A percentile compares a stretch with the other conserved stretches of the same genome.
phyloP scores from a whole-genome alignment of 1,284 basidiomycete genomes.

The Ganoderma resinaceum region DNA sequence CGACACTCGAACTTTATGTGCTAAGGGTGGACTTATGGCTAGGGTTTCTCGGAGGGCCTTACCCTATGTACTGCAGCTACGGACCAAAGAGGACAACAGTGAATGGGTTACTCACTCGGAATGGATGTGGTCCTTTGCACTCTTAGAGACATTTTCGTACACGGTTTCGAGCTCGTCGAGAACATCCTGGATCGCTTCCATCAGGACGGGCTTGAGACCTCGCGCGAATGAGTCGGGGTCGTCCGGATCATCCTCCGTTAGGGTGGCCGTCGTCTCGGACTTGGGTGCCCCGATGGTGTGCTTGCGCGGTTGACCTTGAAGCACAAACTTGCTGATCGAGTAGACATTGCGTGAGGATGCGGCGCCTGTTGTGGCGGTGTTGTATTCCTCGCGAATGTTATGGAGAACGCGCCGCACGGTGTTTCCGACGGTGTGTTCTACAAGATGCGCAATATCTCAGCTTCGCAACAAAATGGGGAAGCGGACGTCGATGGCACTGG shows the following conservation, averaged over 20 bases:
- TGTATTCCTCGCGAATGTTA: slow-evolving; percentile 93
- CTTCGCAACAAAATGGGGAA: neutral
- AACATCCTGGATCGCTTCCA: slow-evolving; percentile 93
- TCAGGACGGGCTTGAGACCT: slow-evolving; percentile 78
- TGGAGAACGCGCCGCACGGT: slow-evolving; percentile 92
- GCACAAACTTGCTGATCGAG: slow-evolving; percentile 80
- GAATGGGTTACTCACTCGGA: slow-evolving; percentile 74
- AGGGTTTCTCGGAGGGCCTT: too few relatives aligned
- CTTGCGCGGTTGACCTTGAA: slow-evolving; percentile 75
- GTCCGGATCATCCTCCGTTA: slow-evolving; percentile 72
- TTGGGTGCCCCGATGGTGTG: slow-evolving; percentile 55
- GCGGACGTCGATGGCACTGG: neutral
- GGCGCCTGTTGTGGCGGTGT: slow-evolving; percentile 62
- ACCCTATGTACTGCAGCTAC: too few relatives aligned
- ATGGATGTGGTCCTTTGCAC: slow-evolving; percentile 96
- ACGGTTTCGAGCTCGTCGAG: slow-evolving; percentile 96
- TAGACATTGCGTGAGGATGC: slow-evolving; percentile 52
- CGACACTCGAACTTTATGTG: too few relatives aligned
- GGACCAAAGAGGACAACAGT: neutral
- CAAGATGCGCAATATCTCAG: slow-evolving; percentile 11
- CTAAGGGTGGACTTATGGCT: too few relatives aligned
- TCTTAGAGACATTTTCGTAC: slow-evolving; percentile 94
- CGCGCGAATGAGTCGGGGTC: slow-evolving; percentile 79
- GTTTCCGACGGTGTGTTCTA: slow-evolving; percentile 94
- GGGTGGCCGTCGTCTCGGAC: slow-evolving; percentile 56